These are phyloP conservation scores for Geotrichum siamense DNA, from an alignment of 1,139 yeast genomes.

Conservation along the genomic window DNA sequence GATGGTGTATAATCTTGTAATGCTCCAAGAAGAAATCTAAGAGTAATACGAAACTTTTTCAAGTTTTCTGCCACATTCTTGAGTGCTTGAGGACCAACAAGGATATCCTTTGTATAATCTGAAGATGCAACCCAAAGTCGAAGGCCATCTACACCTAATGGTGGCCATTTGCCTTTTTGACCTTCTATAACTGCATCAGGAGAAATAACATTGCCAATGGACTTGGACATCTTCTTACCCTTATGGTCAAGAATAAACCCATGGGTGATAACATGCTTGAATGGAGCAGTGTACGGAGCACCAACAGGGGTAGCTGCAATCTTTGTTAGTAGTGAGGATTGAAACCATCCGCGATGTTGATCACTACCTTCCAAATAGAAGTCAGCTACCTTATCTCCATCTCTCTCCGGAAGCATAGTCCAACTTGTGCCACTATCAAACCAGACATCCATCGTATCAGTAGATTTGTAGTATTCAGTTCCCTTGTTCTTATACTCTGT, in stretches of 20 bases:
- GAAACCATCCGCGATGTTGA: conserved; percentile 99
- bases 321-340: conserved; percentile 79
- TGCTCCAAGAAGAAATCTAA: conserved; percentile 65
- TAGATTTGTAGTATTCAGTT: conserved; percentile 50
- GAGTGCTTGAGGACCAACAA: conserved; percentile 64
- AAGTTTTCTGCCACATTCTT: conserved; percentile 71
- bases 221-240: conserved; percentile 90
- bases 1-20: conserved; percentile 24
- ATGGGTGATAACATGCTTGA: conserved; percentile 71
- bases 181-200: conserved; percentile 70
- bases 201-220: conserved; percentile 71
- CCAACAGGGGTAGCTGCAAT: conserved; percentile 41
- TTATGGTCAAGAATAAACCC: conserved; percentile 86
- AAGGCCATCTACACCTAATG: conserved; percentile 87
- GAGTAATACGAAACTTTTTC: conserved; percentile 76
- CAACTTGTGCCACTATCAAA: conserved; percentile 96
- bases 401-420: conserved; percentile 49
- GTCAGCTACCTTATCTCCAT: conserved; percentile 48
- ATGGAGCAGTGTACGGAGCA: conserved; percentile 48
- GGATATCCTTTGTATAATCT: conserved; percentile 75
- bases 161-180: conserved; percentile 49
- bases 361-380: conserved; percentile 90
- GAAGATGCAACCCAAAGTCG: conserved; percentile 88
- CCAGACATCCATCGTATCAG: conserved; percentile 98
- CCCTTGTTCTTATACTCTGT: conserved; percentile 37